Evolutionary conservation across 768 basidiomycete genomes (phyloP).

Genomic region (Boletus barrowsii): DNA sequence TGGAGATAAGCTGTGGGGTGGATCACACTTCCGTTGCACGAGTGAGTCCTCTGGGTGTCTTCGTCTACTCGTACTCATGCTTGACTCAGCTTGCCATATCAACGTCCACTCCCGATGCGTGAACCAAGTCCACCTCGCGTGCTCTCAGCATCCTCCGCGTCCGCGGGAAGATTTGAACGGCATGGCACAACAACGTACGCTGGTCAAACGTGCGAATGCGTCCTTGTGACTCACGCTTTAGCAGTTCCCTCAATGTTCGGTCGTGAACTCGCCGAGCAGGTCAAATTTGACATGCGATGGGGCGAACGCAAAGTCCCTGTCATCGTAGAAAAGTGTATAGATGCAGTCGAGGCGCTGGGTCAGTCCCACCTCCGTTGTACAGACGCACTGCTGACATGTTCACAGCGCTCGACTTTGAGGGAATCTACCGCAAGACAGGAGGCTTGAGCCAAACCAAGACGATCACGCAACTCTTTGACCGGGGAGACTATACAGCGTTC

Average conservation of each 20-base stretch:
- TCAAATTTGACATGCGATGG: constrained; percentile 58
- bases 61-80: background rate
- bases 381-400: constrained; percentile 1
- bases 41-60: constrained; percentile 49
- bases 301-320: constrained; percentile 70
- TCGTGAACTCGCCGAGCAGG: constrained; percentile 82
- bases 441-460: constrained; percentile 88
- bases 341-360: constrained; percentile 88
- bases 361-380: constrained; percentile 22
- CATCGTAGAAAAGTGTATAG: constrained; percentile 94
- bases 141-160: constrained; percentile 49
- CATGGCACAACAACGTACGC: constrained; percentile 19
- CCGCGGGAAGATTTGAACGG: constrained; percentile 31
- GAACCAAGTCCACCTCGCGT: constrained; percentile 61
- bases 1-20: constrained; percentile 98
- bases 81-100: constrained; percentile 65
- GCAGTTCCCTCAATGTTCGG: constrained; percentile 91
- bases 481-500: constrained; percentile 85
- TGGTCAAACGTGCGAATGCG: constrained; percentile 6
- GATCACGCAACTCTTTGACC: constrained; percentile 93
- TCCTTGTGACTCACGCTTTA: constrained; percentile 15
- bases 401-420: constrained; percentile 90
- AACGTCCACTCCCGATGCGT: constrained; percentile 88
- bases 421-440: constrained; percentile 97
- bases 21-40: constrained; percentile 87